Base-by-base conservation (phyloP, 1,139 yeast species). In the Nakaseomyces uthaithaninus region DNA sequence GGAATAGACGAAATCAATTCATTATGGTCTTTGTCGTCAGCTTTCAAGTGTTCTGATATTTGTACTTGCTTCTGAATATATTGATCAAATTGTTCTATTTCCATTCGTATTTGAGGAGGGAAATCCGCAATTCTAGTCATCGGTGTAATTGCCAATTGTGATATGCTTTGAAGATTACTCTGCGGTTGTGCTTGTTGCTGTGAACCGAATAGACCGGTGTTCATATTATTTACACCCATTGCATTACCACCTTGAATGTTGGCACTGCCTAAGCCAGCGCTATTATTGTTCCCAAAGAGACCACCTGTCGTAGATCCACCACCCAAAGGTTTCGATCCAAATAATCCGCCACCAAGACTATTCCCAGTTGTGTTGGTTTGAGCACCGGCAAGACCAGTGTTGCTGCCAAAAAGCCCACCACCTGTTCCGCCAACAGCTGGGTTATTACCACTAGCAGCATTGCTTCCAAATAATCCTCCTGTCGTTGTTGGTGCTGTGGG, bases 61-160 rank as follows among this genome's bases (percentile, higher is more conserved):
- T 81, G 74, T 42, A 82, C 84, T 64, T 91, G 97, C 28, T 78
- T 75, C 50, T 80, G 83, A 47, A 91, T 86, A 58, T 86, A 89
- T 41, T 76, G 75, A 60, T 91, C 95, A 43, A 89, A 68, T 47
- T 79, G 81, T 56, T 86, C 94, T 33, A 91, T 69, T 57, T 86
- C 85, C 52, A 75, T 80, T 52, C 87, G 87, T 31, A 75, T 69
- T 10, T 74, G 75, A 33, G 72, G 77, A 0, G 97, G 94, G 36
- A 91, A 69, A 50, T 89, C 97, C 10, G 83, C 79, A 3, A 89
- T 91, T 41, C 94, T 72, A 0, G 96, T 85, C 73, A 89, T 76
- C 4, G 95, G 82, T 3, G 91, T 83, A 41, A 87, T 70, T 36
- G 75, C 80, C 14, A 69, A 61, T 27, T 63, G 57, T n/a, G 57